Base-by-base conservation (phyloP, 176 grass and related monocot species). In the Carex parvula region DNA sequence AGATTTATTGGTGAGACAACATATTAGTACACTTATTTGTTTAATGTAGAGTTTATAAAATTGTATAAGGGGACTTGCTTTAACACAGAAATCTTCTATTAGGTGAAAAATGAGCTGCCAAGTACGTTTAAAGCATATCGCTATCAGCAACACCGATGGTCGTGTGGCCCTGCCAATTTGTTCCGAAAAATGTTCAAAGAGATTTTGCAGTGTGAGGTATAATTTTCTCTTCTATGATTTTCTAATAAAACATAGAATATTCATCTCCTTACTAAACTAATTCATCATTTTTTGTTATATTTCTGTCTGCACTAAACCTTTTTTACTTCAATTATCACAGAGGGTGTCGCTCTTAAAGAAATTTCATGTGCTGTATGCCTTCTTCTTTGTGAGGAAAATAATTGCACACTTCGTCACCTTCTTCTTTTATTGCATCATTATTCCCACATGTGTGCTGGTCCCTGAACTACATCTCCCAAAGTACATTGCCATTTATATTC, bases 301-400 rank as follows among this genome's bases (percentile, higher is more conserved):
- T 68, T 81, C 44, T 58, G 64, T 3, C 5, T 78, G 55, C 35
- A 13, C 10, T 0, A 32, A 6, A 14, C 32, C 59, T 0, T 77
- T 32, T 61, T 64, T 0, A n/a, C 26, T 82, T 12, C 18, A 70
- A 71, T 52, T 30, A 12, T 70, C 12, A 55, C 81, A 90, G 89
- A 87, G 89, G 61, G 94, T 97, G 1, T 91, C 92, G 6, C 39
- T 79, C 16, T 87, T 90, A 84, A 97, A 97, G 90, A 97, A 94
- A 86, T 76, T 97, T 63, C 94, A 97, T 80, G 81, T 97, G 14
- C 58, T 94, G 64, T 97, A 94, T 52, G 89, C 3, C 14, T 97
- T 97, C 88, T 97, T 97, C 87, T 90, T 97, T 60, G 89, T 97
- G 71, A 81, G 94, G 60, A 97, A 97, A 88, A 86, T 94, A 39